Base-by-base conservation (phyloP, 2,329 filamentous ascomycete genomes). In the Fusarium lyarnte region DNA sequence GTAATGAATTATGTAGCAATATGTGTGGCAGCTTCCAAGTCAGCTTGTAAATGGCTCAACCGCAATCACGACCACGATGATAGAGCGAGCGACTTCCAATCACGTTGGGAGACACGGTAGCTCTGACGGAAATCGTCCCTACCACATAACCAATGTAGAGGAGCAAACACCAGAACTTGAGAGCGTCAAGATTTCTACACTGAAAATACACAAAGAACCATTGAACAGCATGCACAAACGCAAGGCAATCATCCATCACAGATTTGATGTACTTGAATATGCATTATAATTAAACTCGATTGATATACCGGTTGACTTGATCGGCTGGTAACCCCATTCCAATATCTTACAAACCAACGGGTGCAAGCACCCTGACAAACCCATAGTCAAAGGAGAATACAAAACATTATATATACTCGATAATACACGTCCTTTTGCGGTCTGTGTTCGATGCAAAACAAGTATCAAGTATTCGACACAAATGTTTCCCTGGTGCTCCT, bases 351-450 rank as follows among this genome's bases (percentile, higher is more conserved):
- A 77, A 63, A 55, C 49, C 53, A 47, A 64, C 46, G 54, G 61
- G 61, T 54, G 63, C 61, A 64, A 58, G 52, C 36, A 49, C 43
- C 52, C 36, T 54, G 53, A 46, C 69, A 66, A 69, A 52, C 67
- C 52, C 53, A 64, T 65, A 66, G 51, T 51, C 66, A 68, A 66
- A 59, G 67, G 67, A 60, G 73, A 70, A 61, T 72, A 76, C 66
- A 72, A 78, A 67, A 77, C 75, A 79, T 78, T 78, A 78, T 77
- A 68, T 74, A 66, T 73, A 77, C 73, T 66, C 68, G 68, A 63
- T 65, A 63, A 61, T 59, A 33, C 57, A 53, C 58, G 58, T 57
- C 41, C 51, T 45, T 64, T 41, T 66, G 65, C 62, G 51, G 54
- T 59, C 51, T 38, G 55, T 61, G 63, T 72, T 68, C 39, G 51